phyloP scores from a whole-genome alignment of 805 yeast species.

The Kuraishia molischiana region DNA sequence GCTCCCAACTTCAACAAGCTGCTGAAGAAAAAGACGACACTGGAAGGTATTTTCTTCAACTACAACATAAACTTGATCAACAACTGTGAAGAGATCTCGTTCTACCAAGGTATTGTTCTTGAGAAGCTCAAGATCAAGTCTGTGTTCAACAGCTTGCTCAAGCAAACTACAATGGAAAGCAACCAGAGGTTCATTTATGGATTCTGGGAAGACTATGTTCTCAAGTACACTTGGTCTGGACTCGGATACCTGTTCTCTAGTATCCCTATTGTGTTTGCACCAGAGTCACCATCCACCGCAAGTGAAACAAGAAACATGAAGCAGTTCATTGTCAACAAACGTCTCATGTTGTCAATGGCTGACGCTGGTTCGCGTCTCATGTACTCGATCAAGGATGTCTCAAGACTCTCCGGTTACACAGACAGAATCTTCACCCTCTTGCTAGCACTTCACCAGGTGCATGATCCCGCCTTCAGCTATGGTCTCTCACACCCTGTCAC shows the following conservation, averaged over 20 bases:
- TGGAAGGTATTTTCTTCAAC: conserved; percentile 85
- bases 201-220: conserved; percentile 72
- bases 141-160: conserved; percentile 44
- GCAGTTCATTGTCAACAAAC: conserved; percentile 81
- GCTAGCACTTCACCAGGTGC: conserved; percentile 74
- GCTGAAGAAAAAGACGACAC: conserved; percentile 59
- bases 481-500: conserved; percentile 18
- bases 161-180: conserved; percentile 23
- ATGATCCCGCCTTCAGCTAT: conserved; percentile 47
- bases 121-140: conserved; percentile 59
- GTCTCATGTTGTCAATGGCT: conserved; percentile 82
- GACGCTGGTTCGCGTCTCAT: conserved; percentile 93
- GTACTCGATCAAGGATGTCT: conserved; percentile 88
- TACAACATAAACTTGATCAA: conserved; percentile 78
- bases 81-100: conserved; percentile 90
- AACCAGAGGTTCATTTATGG: conserved; percentile 60
- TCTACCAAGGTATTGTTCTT: conserved; percentile 78
- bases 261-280: conserved; percentile 69
- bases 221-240: conserved; percentile 92
- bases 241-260: conserved; percentile 89
- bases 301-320: conserved; percentile 61
- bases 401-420: conserved; percentile 86
- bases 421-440: conserved; percentile 73
- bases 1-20: conserved; percentile 84
- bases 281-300: conserved; percentile 7